Conservation (phyloP, 176 grass and related monocot genomes). For the Melocanna baccifera region DNA sequence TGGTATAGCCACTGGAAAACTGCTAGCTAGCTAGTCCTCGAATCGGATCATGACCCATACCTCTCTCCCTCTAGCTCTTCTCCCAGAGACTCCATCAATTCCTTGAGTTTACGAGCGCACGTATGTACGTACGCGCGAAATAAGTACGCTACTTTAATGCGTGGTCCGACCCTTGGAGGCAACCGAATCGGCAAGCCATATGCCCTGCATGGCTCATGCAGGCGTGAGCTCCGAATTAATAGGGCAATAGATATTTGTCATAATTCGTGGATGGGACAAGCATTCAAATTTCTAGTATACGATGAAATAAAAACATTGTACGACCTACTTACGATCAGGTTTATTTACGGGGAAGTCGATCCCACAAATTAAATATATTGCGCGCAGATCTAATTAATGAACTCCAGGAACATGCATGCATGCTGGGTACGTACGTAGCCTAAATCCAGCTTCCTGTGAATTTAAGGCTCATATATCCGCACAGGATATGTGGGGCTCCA, state of each 20-base stretch:
- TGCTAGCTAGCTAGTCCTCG: neutral
- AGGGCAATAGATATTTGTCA: conserved; percentile 15
- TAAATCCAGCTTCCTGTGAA: conserved; percentile 6
- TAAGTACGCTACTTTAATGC: conserved; percentile 32
- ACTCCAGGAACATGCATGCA: conserved; percentile 9
- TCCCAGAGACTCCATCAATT: neutral
- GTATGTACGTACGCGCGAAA: neutral
- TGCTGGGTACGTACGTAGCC: conserved; percentile 19
- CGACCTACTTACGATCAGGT: neutral
- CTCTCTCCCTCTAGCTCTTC: neutral
- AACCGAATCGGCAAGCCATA: conserved; percentile 24
- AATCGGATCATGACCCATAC: neutral
- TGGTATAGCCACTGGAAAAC: neutral
- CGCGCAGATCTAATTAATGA: conserved; percentile 14
- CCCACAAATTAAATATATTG: neutral
- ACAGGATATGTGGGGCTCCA: neutral
- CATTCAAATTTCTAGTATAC: neutral
- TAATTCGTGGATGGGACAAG: neutral
- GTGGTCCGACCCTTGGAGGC: conserved; percentile 7
- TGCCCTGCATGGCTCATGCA: neutral
- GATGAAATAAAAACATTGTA: neutral
- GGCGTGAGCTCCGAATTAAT: neutral
- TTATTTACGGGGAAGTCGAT: conserved; percentile 14
- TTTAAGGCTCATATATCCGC: conserved; percentile 19
- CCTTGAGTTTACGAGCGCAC: neutral